Evolutionary conservation across 768 basidiomycete species (phyloP), one percentile per base, ranked within the genome.

Genomic region (Phlebiopsis gigantea): DNA sequence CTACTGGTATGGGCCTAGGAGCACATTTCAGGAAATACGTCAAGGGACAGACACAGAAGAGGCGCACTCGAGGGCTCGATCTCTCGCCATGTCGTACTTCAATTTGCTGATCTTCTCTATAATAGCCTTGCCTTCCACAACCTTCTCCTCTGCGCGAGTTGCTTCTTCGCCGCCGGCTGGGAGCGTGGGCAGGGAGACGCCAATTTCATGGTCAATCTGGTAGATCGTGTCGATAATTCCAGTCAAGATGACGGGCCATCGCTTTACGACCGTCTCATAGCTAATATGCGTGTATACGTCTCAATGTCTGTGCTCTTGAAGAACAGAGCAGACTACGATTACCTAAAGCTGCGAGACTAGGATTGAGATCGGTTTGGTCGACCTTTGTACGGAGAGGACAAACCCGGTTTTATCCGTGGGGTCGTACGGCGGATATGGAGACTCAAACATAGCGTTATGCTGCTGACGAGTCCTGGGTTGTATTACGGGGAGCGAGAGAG

Each of bases 71-170:
- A 93, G 68, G 24, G 74, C 66, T 51, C 80, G 80, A 69, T 96
- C 87, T 60, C 88, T 77, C 0, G 82, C 85, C 89, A 97, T 95
- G 65, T 87, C 83, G 71, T 93, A 90, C 72, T 96, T 98, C 58
- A 98, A 72, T 67, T 81, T 80, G 64, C 85, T 83, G 48, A 90
- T 75, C 65, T 80, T 77, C 56, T 81, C 78, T 53, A 98, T 93
- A 58, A 97, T 83, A 14, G 63, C 73, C 65, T 86, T 90, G 1
- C 90, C 93, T 68, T 97, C 91, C n/a, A 70, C 69, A 41, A 93
- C 72, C 69, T 77, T 79, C 57, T 66, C 72, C 14, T 76, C 68
- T 12, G 75, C 52, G 6, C 50, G 25, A 2, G 58, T 52, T 19
- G 68, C 65, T 61, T 65, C 62, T 28, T 61, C 63, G 10, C 22